Evolutionary conservation across 768 basidiomycete genomes (phyloP).

Genomic region (Podaxis rugospora): DNA sequence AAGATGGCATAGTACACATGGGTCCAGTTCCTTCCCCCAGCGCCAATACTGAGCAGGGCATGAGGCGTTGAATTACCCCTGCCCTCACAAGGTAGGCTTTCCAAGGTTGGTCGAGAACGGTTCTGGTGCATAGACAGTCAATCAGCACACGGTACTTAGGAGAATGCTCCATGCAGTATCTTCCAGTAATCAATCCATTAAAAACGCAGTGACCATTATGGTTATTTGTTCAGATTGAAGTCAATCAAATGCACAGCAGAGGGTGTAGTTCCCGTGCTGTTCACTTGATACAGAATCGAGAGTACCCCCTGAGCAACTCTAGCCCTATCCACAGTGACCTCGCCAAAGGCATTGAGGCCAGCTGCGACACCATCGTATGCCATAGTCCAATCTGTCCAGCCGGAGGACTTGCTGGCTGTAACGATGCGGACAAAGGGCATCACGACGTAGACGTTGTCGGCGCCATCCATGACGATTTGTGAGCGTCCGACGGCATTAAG

Average conservation of each 20-base stretch:
- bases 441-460: constrained; percentile 41
- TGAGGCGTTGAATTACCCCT: too few relatives aligned
- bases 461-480: constrained; percentile 37
- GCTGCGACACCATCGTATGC: constrained; percentile 35
- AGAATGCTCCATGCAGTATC: too few relatives aligned
- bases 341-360: constrained; percentile 41
- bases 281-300: constrained; percentile 39
- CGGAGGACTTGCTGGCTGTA: constrained; percentile 38
- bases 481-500: constrained; percentile 40
- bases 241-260: constrained; percentile 37
- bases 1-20: too few relatives aligned
- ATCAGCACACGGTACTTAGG: too few relatives aligned
- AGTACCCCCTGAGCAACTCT: constrained; percentile 32
- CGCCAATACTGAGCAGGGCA: too few relatives aligned
- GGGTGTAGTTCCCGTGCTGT: constrained; percentile 36
- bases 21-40: too few relatives aligned
- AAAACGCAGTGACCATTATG: background rate
- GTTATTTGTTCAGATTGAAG: constrained; percentile 33
- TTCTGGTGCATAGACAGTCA: too few relatives aligned
- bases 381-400: constrained; percentile 44
- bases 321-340: constrained; percentile 40
- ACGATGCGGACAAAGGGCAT: constrained; percentile 39
- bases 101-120: too few relatives aligned
- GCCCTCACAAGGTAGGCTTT: too few relatives aligned
- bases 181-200: too few relatives aligned